Evolutionary conservation across 2,329 filamentous ascomycete genomes (phyloP).

Genomic region (Lasiodiplodia sp.): DNA sequence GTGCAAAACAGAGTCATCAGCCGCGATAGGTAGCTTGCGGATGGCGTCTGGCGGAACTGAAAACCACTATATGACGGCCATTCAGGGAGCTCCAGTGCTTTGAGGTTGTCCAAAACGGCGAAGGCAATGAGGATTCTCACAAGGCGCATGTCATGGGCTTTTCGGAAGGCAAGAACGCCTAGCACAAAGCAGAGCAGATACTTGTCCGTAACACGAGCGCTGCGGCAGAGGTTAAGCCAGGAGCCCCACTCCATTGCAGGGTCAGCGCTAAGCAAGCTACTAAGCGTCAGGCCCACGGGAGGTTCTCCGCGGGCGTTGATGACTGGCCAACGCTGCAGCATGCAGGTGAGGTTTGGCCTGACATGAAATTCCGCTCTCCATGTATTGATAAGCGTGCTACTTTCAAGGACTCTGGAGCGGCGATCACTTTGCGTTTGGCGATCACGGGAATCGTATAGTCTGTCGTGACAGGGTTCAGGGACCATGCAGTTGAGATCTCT

Average conservation of each 20-base stretch:
- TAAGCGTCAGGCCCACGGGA: conserved; percentile 45
- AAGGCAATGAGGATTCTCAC: conserved; percentile 57
- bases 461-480: neutral
- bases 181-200: conserved; percentile 58
- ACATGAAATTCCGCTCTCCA: neutral
- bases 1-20: neutral
- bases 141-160: conserved; percentile 48
- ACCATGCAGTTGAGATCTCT: neutral
- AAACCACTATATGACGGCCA: conserved; percentile 46
- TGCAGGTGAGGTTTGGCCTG: neutral
- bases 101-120: conserved; percentile 50
- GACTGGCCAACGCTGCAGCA: neutral
- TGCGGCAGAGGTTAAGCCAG: conserved; percentile 50
- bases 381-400: neutral
- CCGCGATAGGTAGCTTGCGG: conserved; percentile 41
- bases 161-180: conserved; percentile 53
- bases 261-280: conserved; percentile 50
- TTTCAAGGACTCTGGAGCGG: neutral
- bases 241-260: conserved; percentile 54
- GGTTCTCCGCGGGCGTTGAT: neutral
- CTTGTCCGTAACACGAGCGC: conserved; percentile 36
- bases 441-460: neutral
- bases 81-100: conserved; percentile 45
- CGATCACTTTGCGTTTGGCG: neutral
- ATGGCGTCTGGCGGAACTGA: conserved; percentile 44